Percentiles rank a stretch among this genome's conserved stretches.
Evolutionary conservation across 129 eudicot species (phyloP).

Genomic region (Escallonia rubra): DNA sequence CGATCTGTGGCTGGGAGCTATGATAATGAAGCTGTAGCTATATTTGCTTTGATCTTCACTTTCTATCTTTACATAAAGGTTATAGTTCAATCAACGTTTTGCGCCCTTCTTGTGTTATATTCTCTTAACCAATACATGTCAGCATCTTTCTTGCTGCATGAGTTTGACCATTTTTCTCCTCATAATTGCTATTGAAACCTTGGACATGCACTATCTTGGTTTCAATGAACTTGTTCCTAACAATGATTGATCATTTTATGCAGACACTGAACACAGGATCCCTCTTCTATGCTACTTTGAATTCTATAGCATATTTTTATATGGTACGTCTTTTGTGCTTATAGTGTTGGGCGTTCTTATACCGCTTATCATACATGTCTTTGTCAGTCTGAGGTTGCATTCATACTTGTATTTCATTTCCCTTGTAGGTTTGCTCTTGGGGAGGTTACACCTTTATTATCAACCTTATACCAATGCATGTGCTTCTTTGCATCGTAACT

Average conservation of each 20-base stretch:
- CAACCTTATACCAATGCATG: constrained; percentile 98
- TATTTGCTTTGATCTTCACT: constrained; percentile 90
- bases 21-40: constrained; percentile 99
- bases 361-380: background rate
- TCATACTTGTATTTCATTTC: background rate
- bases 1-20: constrained; percentile 99
- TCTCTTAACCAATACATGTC: too few relatives aligned
- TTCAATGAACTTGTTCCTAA: constrained; percentile 19
- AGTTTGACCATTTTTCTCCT: constrained; percentile 1
- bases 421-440: constrained; percentile 95
- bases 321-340: constrained; percentile 51
- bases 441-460: constrained; percentile 99
- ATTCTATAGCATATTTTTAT: constrained; percentile 87
- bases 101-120: constrained; percentile 1
- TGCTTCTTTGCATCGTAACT: constrained; percentile 89
- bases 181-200: constrained; percentile 10
- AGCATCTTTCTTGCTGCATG: background rate
- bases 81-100: constrained; percentile 1
- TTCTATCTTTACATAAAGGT: constrained; percentile 96
- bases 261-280: constrained; percentile 98
- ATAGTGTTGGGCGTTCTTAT: constrained; percentile 4
- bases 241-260: constrained; percentile 15
- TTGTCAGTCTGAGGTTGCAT: background rate
- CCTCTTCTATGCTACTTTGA: constrained; percentile 86
- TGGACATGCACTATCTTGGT: constrained; percentile 5